These are phyloP conservation scores for Noccaea bulbosa DNA, from an alignment of 345 rosid species.

Conservation along the genomic window DNA sequence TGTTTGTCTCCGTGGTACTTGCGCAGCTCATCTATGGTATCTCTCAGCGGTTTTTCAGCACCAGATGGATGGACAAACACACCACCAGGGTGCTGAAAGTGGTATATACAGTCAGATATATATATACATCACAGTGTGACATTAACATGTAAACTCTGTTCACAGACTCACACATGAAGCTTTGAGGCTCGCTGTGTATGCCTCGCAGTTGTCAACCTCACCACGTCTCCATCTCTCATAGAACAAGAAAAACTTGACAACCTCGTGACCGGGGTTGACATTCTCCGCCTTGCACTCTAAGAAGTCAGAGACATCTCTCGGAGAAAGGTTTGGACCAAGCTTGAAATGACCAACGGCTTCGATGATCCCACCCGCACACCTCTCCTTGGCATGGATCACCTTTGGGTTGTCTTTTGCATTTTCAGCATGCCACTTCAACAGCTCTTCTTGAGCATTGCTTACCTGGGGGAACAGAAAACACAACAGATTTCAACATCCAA, in stretches of 20 bases:
- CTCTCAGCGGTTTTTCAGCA: constrained; percentile 58
- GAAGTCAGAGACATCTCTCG: constrained; percentile 75
- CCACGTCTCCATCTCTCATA: constrained; percentile 94
- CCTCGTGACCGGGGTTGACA: constrained; percentile 57
- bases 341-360: constrained; percentile 90
- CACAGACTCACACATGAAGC: constrained; percentile 68
- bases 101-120: background rate
- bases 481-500: background rate
- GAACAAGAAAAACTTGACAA: constrained; percentile 74
- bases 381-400: constrained; percentile 79
- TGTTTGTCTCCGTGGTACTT: constrained; percentile 73
- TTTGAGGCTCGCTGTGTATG: constrained; percentile 63
- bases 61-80: constrained; percentile 77
- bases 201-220: constrained; percentile 75
- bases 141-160: background rate
- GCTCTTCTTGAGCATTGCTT: constrained; percentile 97
- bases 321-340: constrained; percentile 85
- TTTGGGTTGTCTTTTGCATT: constrained; percentile 84
- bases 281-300: constrained; percentile 42
- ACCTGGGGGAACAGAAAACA: constrained; percentile 52
- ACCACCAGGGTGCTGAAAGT: constrained; percentile 62
- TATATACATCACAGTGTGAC: background rate
- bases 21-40: constrained; percentile 54
- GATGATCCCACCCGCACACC: constrained; percentile 92
- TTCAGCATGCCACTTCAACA: constrained; percentile 87